Conservation (phyloP, 106 monocot genomes). For the Dendrobium nobile region DNA sequence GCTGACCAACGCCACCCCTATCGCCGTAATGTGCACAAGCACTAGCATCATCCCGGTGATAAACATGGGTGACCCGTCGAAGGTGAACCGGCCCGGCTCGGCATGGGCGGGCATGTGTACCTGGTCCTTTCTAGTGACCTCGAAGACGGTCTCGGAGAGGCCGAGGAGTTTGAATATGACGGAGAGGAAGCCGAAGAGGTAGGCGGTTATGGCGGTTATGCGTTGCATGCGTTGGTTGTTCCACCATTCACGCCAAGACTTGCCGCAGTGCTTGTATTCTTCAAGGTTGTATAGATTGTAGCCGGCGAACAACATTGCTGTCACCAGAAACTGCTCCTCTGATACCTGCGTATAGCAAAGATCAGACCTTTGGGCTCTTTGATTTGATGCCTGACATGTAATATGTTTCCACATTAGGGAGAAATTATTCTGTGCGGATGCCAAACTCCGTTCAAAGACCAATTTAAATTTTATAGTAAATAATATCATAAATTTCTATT, state of each 20-base stretch:
- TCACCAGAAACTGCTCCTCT: conserved; percentile 15
- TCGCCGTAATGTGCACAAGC: conserved; percentile 25
- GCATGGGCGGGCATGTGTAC: neutral
- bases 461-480: too few relatives aligned
- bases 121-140: conserved; percentile 53
- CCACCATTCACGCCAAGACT: conserved; percentile 40
- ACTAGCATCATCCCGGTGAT: conserved; percentile 29
- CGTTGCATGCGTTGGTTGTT: conserved; percentile 55
- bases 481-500: too few relatives aligned
- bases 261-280: conserved; percentile 31
- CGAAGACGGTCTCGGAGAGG: conserved; percentile 41
- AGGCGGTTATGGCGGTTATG: conserved; percentile 20
- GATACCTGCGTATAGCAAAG: conserved; percentile 5
- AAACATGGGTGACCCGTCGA: conserved; percentile 47
- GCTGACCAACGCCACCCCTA: neutral
- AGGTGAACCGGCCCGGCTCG: conserved; percentile 40
- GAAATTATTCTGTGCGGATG: too few relatives aligned
- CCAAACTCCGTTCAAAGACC: too few relatives aligned
- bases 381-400: too few relatives aligned
- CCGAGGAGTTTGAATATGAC: conserved; percentile 37
- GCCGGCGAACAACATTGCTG: conserved; percentile 12
- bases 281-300: conserved; percentile 18
- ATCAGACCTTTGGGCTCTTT: too few relatives aligned
- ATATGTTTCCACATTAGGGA: too few relatives aligned
- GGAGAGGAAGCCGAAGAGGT: conserved; percentile 33